Conservation (phyloP, 108 stramenopile genomes). For the Pseudonitzschia delicatissima region DNA sequence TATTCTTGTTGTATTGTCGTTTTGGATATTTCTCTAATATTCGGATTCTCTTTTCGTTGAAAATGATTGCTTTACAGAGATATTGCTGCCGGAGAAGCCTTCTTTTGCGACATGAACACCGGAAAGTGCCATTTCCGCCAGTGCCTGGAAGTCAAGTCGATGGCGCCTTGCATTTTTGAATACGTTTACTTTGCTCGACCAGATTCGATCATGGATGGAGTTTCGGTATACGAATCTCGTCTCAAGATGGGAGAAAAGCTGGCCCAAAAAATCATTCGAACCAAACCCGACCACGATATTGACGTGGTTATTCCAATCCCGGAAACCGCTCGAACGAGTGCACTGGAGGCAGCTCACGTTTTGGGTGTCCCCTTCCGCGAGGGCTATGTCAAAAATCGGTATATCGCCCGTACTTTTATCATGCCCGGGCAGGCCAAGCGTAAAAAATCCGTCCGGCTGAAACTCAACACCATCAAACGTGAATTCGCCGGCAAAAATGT, state of each 20-base stretch:
- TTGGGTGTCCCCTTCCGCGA: conserved; percentile 92
- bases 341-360: conserved; percentile 88
- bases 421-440: conserved; percentile 98
- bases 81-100: conserved; percentile 92
- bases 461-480: conserved; percentile 96
- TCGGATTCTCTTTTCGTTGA: not conserved
- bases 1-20: not conserved
- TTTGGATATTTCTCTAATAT: not conserved
- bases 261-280: conserved; percentile 76
- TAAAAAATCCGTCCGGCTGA: conserved; percentile 96
- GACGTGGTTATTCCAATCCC: conserved; percentile 98
- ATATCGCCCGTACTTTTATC: conserved; percentile 99
- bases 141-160: conserved; percentile 43
- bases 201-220: conserved; percentile 97
- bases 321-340: conserved; percentile 93
- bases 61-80: conserved; percentile 51
- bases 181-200: conserved; percentile 99
- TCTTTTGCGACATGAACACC: conserved; percentile 79
- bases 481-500: conserved; percentile 91
- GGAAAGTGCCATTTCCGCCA: conserved; percentile 71
- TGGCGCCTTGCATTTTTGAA: conserved; percentile 97
- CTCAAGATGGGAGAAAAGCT: conserved; percentile 97
- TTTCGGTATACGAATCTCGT: conserved; percentile 94
- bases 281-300: conserved; percentile 89
- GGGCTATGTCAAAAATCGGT: conserved; percentile 99